phyloP scores from a whole-genome alignment of 2,329 filamentous ascomycete genomes.

The Alternaria sp. region DNA sequence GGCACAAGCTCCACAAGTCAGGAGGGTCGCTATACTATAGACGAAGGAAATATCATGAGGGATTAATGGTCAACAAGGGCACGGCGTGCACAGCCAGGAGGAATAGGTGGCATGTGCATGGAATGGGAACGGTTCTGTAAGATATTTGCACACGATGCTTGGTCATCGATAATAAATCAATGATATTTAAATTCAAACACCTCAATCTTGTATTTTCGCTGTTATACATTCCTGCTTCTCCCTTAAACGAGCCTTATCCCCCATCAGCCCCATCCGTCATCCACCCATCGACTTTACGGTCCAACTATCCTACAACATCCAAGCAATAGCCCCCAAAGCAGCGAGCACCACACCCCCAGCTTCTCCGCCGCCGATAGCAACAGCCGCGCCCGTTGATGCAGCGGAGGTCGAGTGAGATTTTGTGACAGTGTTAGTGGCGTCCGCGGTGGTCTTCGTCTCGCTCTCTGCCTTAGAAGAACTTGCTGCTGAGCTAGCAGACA shows the following conservation, averaged over 20 bases:
- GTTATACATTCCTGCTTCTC: not conserved
- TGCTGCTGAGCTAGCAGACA: not conserved
- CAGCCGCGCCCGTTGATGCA: constrained; percentile 18
- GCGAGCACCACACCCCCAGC: constrained; percentile 14
- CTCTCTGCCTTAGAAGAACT: not conserved
- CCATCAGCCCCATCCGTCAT: not conserved
- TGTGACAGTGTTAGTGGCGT: not conserved
- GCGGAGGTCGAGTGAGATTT: constrained; percentile 2
- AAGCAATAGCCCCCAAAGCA: constrained; percentile 23
- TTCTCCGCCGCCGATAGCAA: constrained; percentile 4
- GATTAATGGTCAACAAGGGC: not conserved
- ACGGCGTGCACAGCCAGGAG: not conserved
- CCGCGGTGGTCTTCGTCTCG: not conserved
- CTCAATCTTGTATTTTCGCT: not conserved
- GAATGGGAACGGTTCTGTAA: not conserved
- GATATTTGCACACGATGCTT: not conserved
- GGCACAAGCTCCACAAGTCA: constrained; percentile 51
- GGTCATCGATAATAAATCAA: not conserved
- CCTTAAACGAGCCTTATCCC: too few relatives aligned
- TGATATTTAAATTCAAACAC: not conserved
- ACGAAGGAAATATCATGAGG: not conserved
- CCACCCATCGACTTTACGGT: too few relatives aligned
- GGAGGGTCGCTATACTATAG: constrained; percentile 44
- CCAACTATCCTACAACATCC: constrained; percentile 7
- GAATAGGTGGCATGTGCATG: constrained; percentile 3